These are phyloP conservation scores for Acarospora socialis DNA, from an alignment of 2,329 filamentous ascomycete genomes.

Conservation along the genomic window DNA sequence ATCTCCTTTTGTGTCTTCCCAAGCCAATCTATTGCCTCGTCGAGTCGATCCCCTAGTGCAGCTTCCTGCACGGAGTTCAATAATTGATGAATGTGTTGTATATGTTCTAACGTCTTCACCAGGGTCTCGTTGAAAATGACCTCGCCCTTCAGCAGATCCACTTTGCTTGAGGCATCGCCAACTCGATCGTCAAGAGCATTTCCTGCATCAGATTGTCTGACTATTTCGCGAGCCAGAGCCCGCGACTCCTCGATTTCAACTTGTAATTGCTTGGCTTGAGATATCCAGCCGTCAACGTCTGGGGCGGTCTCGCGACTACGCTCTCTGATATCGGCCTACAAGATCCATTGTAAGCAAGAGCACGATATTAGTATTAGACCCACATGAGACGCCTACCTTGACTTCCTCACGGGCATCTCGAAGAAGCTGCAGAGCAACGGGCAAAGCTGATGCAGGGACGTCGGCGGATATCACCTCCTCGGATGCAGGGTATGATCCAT, in stretches of 20 bases:
- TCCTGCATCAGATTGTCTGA: constrained; percentile 59
- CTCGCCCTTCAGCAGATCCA: constrained; percentile 42
- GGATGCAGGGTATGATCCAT: constrained; percentile 41
- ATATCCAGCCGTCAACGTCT: constrained; percentile 75
- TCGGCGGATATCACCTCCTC: constrained; percentile 41
- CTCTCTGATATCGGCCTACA: constrained; percentile 53
- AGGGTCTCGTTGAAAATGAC: constrained; percentile 45
- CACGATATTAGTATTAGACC: neutral
- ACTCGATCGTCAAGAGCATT: constrained; percentile 49
- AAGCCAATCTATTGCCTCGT: constrained; percentile 34
- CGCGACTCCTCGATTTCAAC: constrained; percentile 72
- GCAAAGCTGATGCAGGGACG: constrained; percentile 34
- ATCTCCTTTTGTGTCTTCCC: constrained; percentile 27
- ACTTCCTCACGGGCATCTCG: constrained; percentile 37
- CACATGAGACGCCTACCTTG: constrained; percentile 28
- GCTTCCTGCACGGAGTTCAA: constrained; percentile 34
- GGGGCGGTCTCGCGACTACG: constrained; percentile 64
- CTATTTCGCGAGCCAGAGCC: constrained; percentile 64
- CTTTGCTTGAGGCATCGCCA: constrained; percentile 44
- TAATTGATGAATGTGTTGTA: constrained; percentile 35
- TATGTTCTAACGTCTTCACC: constrained; percentile 34
- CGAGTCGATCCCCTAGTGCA: constrained; percentile 30
- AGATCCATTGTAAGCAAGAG: constrained; percentile 4
- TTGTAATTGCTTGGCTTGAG: constrained; percentile 70
- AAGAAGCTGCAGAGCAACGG: constrained; percentile 36